Evolutionary conservation across 1,284 basidiomycete genomes (phyloP).

Genomic region (Taiwanofungus camphoratus): DNA sequence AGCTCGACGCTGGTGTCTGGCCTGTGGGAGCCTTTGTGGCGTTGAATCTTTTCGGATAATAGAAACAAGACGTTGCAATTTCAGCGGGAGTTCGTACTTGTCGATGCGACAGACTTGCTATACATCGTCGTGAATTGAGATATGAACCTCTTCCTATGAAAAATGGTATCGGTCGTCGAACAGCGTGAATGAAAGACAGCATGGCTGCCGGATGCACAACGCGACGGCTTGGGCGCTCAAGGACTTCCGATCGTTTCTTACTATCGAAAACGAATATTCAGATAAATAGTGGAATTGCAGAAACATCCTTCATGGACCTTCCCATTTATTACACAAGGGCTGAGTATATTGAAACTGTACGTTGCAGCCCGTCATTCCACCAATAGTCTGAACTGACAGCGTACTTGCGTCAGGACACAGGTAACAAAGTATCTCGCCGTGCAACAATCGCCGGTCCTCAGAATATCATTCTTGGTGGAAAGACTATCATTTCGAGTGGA

Average conservation of each 20-base stretch:
- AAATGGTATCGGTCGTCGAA: neutral
- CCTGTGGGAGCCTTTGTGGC: neutral
- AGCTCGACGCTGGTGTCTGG: too few relatives aligned
- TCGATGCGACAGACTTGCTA: too few relatives aligned
- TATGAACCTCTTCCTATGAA: neutral
- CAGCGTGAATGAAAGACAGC: neutral
- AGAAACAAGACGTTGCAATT: too few relatives aligned
- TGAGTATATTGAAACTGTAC: constrained; percentile 79
- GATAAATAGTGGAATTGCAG: too few relatives aligned
- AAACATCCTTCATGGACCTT: constrained; percentile 61
- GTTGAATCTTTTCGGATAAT: neutral
- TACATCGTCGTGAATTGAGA: neutral
- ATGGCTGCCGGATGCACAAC: constrained; percentile 2
- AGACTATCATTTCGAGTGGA: constrained; percentile 89
- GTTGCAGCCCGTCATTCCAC: too few relatives aligned
- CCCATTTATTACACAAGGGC: constrained; percentile 71
- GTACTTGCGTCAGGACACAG: constrained; percentile 28
- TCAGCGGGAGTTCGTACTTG: too few relatives aligned
- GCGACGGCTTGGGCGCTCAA: neutral
- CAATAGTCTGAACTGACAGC: too few relatives aligned
- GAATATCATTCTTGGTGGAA: constrained; percentile 96
- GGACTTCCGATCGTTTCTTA: neutral
- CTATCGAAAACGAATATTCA: neutral
- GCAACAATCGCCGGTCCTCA: constrained; percentile 92
- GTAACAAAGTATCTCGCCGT: constrained; percentile 81